These are phyloP conservation scores for Rubroboletus satanas DNA, from an alignment of 768 basidiomycete species.

Conservation along the genomic window DNA sequence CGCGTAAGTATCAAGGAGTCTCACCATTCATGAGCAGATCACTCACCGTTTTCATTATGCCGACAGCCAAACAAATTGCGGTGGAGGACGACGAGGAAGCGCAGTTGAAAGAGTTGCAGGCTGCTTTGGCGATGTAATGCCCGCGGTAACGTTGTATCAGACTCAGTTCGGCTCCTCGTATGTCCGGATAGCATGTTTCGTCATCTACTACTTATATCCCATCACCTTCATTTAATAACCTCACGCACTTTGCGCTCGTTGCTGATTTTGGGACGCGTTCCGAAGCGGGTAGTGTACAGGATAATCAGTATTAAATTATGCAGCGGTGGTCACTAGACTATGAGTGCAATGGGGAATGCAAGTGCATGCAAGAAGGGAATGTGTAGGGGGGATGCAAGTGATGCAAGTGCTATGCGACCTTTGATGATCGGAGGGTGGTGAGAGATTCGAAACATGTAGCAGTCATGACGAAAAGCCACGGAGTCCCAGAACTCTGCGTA, in stretches of 20 bases:
- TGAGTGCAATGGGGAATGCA: conserved; percentile 23
- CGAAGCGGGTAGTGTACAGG: conserved; percentile 32
- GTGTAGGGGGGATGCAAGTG: conserved; percentile 23
- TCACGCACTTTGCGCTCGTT: conserved; percentile 19
- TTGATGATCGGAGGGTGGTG: conserved; percentile 7
- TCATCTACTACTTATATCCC: conserved; percentile 36
- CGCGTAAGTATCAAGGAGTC: conserved; percentile 40
- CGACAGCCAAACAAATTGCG: conserved; percentile 34
- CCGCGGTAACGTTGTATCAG: conserved; percentile 8
- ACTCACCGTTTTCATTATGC: conserved; percentile 2
- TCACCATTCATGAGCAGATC: not conserved
- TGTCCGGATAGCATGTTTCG: conserved; percentile 18
- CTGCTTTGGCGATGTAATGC: conserved; percentile 74
- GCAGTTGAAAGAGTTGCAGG: conserved; percentile 86
- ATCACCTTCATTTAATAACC: conserved; percentile 27
- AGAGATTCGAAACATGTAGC: conserved; percentile 6
- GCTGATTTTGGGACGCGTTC: conserved; percentile 19
- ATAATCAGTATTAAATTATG: conserved; percentile 40
- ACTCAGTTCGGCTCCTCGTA: conserved; percentile 1
- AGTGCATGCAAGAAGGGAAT: conserved; percentile 27
- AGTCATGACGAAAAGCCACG: conserved; percentile 45
- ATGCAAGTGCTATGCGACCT: conserved; percentile 22
- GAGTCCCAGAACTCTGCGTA: conserved; percentile 84
- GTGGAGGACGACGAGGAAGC: conserved; percentile 91
- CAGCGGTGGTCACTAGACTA: conserved; percentile 29